phyloP scores from a whole-genome alignment of 148 eudicot species.

The Vaccinium vitisidaea region DNA sequence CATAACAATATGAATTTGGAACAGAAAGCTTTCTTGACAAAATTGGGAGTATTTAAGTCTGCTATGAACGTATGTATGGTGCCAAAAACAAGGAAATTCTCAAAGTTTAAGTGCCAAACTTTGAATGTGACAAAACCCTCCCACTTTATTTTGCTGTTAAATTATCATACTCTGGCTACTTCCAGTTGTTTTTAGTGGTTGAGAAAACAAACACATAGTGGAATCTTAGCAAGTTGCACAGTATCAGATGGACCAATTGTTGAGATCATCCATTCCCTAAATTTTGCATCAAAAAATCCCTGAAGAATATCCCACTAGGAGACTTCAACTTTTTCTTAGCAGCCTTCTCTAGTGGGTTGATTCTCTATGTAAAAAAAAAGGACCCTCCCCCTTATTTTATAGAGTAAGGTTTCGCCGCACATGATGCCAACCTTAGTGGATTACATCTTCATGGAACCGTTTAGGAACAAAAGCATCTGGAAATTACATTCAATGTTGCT shows the following conservation, averaged over 20 bases:
- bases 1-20: background rate
- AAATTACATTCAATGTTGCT: constrained; percentile 1
- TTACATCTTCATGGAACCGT: background rate
- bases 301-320: background rate
- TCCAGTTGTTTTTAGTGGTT: background rate
- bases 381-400: background rate
- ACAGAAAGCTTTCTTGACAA: background rate
- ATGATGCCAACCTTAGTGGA: background rate
- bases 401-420: background rate
- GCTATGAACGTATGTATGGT: background rate
- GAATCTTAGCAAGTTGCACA: background rate
- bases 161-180: background rate
- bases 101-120: background rate
- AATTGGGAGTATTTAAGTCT: background rate
- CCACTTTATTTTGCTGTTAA: background rate
- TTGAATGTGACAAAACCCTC: background rate
- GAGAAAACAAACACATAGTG: background rate
- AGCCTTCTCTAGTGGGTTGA: background rate
- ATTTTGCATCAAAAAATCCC: background rate
- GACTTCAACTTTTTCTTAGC: background rate
- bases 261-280: background rate
- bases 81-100: background rate
- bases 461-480: background rate
- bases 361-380: background rate
- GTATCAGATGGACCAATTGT: background rate